These are phyloP conservation scores for Penicillium malachiteum DNA, from an alignment of 495 filamentous ascomycete species.

Conservation along the genomic window DNA sequence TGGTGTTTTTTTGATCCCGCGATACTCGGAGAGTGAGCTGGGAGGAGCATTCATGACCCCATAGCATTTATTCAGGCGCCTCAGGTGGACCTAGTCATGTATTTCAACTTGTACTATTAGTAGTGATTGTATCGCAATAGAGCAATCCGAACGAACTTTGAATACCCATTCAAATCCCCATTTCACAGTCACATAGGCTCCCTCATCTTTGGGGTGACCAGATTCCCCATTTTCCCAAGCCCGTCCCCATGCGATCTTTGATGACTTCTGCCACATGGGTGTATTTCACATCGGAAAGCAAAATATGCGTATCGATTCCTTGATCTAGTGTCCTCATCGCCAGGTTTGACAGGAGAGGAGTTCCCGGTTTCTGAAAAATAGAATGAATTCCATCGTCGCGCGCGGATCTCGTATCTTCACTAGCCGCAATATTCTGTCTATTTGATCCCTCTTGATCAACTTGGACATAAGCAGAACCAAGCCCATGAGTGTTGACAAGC, in stretches of 20 bases:
- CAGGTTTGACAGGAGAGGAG: conserved; percentile 29
- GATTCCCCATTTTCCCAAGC: conserved; percentile 41
- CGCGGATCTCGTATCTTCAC: conserved; percentile 5
- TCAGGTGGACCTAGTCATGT: conserved; percentile 12
- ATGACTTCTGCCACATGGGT: conserved; percentile 38
- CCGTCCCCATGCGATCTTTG: conserved; percentile 40
- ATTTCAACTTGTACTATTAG: conserved; percentile 19
- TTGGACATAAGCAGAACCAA: conserved; percentile 25
- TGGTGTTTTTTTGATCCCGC: conserved; percentile 14
- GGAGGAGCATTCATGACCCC: conserved; percentile 6
- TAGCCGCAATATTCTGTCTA: not conserved
- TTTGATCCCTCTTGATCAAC: not conserved
- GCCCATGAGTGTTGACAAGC: conserved; percentile 40
- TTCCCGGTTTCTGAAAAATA: conserved; percentile 26
- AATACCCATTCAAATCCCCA: not conserved
- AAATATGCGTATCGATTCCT: conserved; percentile 42
- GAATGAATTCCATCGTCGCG: conserved; percentile 33
- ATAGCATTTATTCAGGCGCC: conserved; percentile 24
- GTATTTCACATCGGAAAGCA: conserved; percentile 31
- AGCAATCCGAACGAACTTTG: not conserved
- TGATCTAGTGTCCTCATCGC: conserved; percentile 43
- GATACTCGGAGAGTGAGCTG: conserved; percentile 9
- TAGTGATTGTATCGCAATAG: conserved; percentile 10
- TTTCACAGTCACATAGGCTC: not conserved
- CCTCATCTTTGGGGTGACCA: conserved; percentile 20